phyloP scores from a whole-genome alignment of 2,329 filamentous ascomycete species.

The Orbilia ellipsospora region DNA sequence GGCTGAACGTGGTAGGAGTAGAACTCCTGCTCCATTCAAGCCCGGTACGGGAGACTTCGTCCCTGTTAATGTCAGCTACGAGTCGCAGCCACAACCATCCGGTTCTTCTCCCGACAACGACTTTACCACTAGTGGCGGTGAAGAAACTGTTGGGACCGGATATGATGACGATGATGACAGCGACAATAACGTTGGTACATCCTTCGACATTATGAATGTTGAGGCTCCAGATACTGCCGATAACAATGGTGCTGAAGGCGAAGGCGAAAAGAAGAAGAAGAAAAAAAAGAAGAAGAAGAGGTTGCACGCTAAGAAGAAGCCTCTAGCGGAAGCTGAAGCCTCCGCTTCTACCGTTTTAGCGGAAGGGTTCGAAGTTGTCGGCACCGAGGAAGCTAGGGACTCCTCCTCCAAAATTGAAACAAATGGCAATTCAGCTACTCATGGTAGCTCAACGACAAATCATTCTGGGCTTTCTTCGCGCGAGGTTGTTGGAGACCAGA shows the following conservation, averaged over 20 bases:
- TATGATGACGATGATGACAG: constrained; percentile 36
- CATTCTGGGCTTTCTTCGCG: constrained; percentile 27
- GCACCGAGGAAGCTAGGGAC: constrained; percentile 31
- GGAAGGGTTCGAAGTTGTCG: constrained; percentile 42
- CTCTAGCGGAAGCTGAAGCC: constrained; percentile 17
- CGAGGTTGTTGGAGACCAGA: constrained; percentile 21
- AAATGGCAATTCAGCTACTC: constrained; percentile 23
- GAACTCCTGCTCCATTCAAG: constrained; percentile 52
- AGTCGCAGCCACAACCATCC: constrained; percentile 39
- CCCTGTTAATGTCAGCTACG: constrained; percentile 51
- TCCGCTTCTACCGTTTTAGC: constrained; percentile 15
- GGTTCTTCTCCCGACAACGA: constrained; percentile 42
- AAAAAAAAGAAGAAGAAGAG: constrained; percentile 39
- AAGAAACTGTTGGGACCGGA: constrained; percentile 51
- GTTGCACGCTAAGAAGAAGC: constrained; percentile 36
- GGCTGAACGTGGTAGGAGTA: constrained; percentile 55
- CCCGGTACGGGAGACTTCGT: constrained; percentile 52
- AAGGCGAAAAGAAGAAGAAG: constrained; percentile 25
- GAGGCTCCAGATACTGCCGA: constrained; percentile 42
- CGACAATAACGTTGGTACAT: constrained; percentile 28
- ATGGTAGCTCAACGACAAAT: constrained; percentile 42
- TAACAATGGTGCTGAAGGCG: constrained; percentile 4
- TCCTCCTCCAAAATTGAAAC: constrained; percentile 10
- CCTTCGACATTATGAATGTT: constrained; percentile 45
- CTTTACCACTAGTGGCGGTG: constrained; percentile 49